These are phyloP conservation scores for Bullera alba DNA, from an alignment of 768 basidiomycete genomes.

Conservation along the genomic window DNA sequence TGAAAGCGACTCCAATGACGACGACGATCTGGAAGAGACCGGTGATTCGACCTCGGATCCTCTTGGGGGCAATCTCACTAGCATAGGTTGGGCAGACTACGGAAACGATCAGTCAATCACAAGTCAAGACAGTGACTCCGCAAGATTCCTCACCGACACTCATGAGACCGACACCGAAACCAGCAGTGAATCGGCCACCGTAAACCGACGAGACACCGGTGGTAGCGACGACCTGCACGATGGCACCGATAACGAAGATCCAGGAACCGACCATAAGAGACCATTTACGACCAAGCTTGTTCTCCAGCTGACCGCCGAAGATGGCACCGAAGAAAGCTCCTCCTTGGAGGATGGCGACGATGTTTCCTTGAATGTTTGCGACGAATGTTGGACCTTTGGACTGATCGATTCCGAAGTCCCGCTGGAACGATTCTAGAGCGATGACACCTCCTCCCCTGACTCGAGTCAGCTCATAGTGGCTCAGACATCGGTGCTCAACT, in stretches of 20 bases:
- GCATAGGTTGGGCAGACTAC: slow-evolving; percentile 66
- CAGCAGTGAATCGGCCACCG: slow-evolving; percentile 69
- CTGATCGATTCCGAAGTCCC: slow-evolving; percentile 55
- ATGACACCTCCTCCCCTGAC: slow-evolving; percentile 61
- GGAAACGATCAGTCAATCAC: slow-evolving; percentile 41
- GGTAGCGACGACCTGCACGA: slow-evolving; percentile 19
- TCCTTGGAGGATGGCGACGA: slow-evolving; percentile 73
- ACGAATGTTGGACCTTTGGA: slow-evolving; percentile 40
- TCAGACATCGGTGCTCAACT: background rate
- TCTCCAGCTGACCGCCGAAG: slow-evolving; percentile 33
- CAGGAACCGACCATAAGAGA: slow-evolving; percentile 52
- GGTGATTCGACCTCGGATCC: slow-evolving; percentile 72
- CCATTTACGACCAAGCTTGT: slow-evolving; percentile 57
- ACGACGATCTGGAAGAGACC: slow-evolving; percentile 84
- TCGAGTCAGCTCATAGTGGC: background rate
- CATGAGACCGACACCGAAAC: slow-evolving; percentile 74
- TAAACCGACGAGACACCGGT: slow-evolving; percentile 52
- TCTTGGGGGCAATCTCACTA: slow-evolving; percentile 78
- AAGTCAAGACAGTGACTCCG: background rate
- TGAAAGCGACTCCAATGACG: slow-evolving; percentile 75
- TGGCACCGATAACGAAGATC: slow-evolving; percentile 61
- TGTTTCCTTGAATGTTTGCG: slow-evolving; percentile 63
- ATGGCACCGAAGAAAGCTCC: slow-evolving; percentile 74
- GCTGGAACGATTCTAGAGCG: slow-evolving; percentile 56
- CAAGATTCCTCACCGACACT: background rate